Evolutionary conservation across 177 flowering plant genomes (phyloP).

Genomic region (Vitis hybrid): DNA sequence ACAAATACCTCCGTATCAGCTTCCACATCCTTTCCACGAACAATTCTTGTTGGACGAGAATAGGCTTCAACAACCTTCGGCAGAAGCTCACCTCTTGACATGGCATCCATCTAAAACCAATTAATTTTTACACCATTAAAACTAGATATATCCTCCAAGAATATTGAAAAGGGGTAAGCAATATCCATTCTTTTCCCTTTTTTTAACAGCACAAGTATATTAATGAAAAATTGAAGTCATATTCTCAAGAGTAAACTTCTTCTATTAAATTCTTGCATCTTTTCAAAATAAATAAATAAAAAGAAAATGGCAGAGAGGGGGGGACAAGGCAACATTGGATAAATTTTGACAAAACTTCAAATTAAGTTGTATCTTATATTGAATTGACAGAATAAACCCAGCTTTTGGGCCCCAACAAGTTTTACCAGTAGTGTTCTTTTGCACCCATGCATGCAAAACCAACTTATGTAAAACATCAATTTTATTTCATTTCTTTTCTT

Average conservation of each 20-base stretch:
- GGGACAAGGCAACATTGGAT: too few species aligned
- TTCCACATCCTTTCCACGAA: slow-evolving; percentile 78
- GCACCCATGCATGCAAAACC: too few species aligned
- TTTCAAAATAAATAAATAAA: too few species aligned
- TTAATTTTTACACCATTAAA: not conserved
- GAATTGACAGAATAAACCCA: too few species aligned
- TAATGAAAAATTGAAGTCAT: not conserved
- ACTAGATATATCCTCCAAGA: not conserved
- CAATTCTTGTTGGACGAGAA: slow-evolving; percentile 96
- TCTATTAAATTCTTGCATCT: not conserved
- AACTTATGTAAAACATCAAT: too few species aligned
- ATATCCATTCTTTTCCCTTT: not conserved
- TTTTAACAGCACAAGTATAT: not conserved
- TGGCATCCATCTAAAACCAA: slow-evolving; percentile 66
- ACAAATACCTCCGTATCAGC: slow-evolving; percentile 54
- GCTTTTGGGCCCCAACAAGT: too few species aligned
- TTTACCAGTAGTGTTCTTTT: too few species aligned
- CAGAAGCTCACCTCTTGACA: slow-evolving; percentile 62
- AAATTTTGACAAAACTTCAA: too few species aligned
- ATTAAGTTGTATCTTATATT: too few species aligned
- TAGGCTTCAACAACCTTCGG: slow-evolving; percentile 88
- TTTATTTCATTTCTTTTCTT: too few species aligned
- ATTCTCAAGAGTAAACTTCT: not conserved
- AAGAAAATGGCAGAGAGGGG: too few species aligned
- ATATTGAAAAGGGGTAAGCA: not conserved